Percentiles rank a stretch among this genome's conserved stretches.
These are phyloP conservation scores for Acanthamoeba castellanii DNA, from an alignment of 208 protist genomes.

Conservation along the genomic window DNA sequence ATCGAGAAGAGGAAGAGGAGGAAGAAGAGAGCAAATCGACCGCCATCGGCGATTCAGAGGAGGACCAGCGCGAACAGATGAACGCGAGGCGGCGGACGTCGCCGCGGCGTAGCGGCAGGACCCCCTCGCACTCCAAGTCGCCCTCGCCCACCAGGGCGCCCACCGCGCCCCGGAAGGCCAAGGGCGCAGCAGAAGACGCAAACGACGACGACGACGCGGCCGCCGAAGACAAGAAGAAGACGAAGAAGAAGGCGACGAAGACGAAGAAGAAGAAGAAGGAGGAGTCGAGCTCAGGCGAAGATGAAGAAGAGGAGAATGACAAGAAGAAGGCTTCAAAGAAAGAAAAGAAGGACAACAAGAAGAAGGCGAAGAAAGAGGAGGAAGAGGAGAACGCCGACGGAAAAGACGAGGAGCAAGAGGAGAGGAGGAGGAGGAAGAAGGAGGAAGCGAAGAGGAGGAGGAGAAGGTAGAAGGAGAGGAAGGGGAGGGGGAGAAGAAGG, in stretches of 20 bases:
- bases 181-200: background rate
- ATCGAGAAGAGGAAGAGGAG: background rate
- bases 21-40: background rate
- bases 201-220: background rate
- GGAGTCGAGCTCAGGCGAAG: background rate
- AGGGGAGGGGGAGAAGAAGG: background rate
- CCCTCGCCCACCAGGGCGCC: background rate
- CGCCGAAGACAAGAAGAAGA: background rate
- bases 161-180: background rate
- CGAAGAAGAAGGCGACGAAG: background rate
- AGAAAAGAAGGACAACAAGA: background rate
- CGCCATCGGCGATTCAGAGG: background rate
- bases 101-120: background rate
- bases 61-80: background rate
- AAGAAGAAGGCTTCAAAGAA: constrained; percentile 4
- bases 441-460: constrained; percentile 8
- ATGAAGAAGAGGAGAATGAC: background rate
- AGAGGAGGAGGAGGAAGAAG: background rate
- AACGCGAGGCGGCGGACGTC: background rate
- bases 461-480: constrained; percentile 8
- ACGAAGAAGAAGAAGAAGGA: background rate
- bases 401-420: background rate
- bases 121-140: background rate
- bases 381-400: background rate
- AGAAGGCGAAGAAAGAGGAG: background rate